Base-by-base conservation (phyloP, 2,329 filamentous ascomycete species). In the Paecilomyces formosus region DNA sequence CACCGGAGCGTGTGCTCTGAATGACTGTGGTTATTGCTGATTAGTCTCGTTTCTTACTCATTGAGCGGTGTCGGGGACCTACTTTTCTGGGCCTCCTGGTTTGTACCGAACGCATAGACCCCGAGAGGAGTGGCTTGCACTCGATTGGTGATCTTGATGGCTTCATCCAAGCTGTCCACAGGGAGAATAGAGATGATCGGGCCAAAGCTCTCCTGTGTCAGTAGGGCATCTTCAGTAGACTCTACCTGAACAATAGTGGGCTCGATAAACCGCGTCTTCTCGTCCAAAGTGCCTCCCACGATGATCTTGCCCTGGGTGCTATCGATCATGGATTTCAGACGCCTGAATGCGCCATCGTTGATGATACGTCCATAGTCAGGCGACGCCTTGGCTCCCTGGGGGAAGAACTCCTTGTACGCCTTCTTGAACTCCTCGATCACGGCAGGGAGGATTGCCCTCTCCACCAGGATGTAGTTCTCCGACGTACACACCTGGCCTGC, bases 281-380 rank as follows among this genome's bases (percentile, higher is more conserved):
- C 87, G 72, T 97, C 91, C 78, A 89, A 87, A 57, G 87, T 85
- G 54, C 94, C 94, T 55, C 94, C 94, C 67, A 96, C 78, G 54
- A 97, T 81, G 63, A 99, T 91, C 77, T 89, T 89, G 73, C 94
- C 94, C 62, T 84, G 83, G 58, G 85, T 88, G 58, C 85, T 82
- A 72, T 96, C 91, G n/a, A 99, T 79, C 90, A 97, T 92, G 68
- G 85, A 85, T 83, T 94, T 96, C 65, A 97, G 82, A 39, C 93
- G 87, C 62, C 84, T 79, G 76, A 93, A 97, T 66, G 94, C 87
- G 50, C 82, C 78, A 64, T 85, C 80, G 74, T 96, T 96, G 75
- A 96, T 82, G 64, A 99, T 90, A 60, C 89, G 87, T 21, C 82
- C 82, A 69, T 88, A 91, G 71, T 97, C 92, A 0, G 85, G 81